phyloP scores from a whole-genome alignment of 495 filamentous ascomycete genomes.

The Tuber melanosporum region DNA sequence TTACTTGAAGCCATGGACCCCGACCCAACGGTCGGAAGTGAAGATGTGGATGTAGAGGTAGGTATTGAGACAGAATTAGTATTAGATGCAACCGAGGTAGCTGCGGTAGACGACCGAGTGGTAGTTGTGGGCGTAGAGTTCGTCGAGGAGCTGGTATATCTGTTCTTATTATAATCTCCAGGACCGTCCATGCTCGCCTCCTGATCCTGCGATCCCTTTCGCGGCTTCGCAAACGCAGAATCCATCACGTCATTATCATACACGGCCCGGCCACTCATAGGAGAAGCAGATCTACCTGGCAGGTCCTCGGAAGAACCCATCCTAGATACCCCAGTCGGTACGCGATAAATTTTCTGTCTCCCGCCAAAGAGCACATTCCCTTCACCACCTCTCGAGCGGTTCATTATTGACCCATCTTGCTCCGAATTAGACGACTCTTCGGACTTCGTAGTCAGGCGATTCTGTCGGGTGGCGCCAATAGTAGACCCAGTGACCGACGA shows the following conservation, averaged over 20 bases:
- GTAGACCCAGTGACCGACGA: constrained; percentile 66
- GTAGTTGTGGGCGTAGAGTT: constrained; percentile 61
- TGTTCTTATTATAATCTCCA: constrained; percentile 58
- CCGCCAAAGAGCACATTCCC: constrained; percentile 94
- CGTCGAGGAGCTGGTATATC: constrained; percentile 82
- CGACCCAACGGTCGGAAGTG: constrained; percentile 39
- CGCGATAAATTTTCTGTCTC: constrained; percentile 91
- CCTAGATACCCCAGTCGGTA: constrained; percentile 51
- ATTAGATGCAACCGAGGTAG: constrained; percentile 84
- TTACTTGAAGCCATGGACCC: constrained; percentile 55
- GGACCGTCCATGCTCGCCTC: constrained; percentile 45
- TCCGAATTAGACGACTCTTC: constrained; percentile 58
- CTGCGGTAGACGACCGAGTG: constrained; percentile 75
- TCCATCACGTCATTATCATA: constrained; percentile 80
- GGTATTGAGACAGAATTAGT: constrained; percentile 50
- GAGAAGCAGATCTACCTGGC: constrained; percentile 43
- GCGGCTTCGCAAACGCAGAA: constrained; percentile 67
- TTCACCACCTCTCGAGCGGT: constrained; percentile 71
- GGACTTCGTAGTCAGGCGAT: constrained; percentile 35
- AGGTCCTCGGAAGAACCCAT: constrained; percentile 45
- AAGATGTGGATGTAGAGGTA: constrained; percentile 23
- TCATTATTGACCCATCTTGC: constrained; percentile 75
- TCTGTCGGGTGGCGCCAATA: constrained; percentile 48
- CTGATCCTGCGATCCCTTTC: constrained; percentile 44
- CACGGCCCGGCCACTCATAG: constrained; percentile 61